Conservation (phyloP, 768 basidiomycete genomes). For the Pulveroboletus ravenelii region DNA sequence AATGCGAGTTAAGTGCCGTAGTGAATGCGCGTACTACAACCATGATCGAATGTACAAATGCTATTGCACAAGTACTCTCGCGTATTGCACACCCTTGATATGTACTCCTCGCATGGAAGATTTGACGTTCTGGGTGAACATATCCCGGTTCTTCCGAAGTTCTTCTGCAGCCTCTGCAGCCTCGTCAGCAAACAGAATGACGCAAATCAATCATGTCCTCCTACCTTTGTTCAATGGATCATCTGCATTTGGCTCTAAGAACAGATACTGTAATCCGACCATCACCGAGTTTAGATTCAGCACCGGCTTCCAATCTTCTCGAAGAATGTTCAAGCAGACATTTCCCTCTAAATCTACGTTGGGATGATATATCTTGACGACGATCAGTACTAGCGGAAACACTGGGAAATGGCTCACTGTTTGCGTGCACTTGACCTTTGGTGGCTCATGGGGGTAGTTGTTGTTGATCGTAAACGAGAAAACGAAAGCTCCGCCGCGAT, state of each 20-base stretch:
- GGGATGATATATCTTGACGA: slow-evolving; percentile 89
- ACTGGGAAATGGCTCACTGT: slow-evolving; percentile 51
- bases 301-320: slow-evolving; percentile 99
- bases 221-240: slow-evolving; percentile 97
- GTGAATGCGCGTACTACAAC: slow-evolving; percentile 7
- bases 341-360: slow-evolving; percentile 98
- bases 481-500: slow-evolving; percentile 88
- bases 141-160: slow-evolving; percentile 81
- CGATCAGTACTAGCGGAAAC: slow-evolving; percentile 6
- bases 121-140: slow-evolving; percentile 83
- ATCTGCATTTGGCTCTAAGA: slow-evolving; percentile 97
- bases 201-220: slow-evolving; percentile 18
- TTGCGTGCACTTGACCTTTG: slow-evolving; percentile 96
- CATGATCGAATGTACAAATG: slow-evolving; percentile 1
- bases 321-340: slow-evolving; percentile 95
- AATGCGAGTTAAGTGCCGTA: slow-evolving; percentile 3
- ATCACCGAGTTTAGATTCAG: slow-evolving; percentile 96
- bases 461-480: slow-evolving; percentile 96
- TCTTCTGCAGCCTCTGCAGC: slow-evolving; percentile 89
- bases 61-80: slow-evolving; percentile 59
- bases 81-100: slow-evolving; percentile 77
- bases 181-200: slow-evolving; percentile 7
- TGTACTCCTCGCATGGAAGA: slow-evolving; percentile 76
- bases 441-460: slow-evolving; percentile 98
- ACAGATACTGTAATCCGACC: slow-evolving; percentile 97